These are phyloP conservation scores for Rosa persica DNA, from an alignment of 306 rosid genomes.

Conservation along the genomic window DNA sequence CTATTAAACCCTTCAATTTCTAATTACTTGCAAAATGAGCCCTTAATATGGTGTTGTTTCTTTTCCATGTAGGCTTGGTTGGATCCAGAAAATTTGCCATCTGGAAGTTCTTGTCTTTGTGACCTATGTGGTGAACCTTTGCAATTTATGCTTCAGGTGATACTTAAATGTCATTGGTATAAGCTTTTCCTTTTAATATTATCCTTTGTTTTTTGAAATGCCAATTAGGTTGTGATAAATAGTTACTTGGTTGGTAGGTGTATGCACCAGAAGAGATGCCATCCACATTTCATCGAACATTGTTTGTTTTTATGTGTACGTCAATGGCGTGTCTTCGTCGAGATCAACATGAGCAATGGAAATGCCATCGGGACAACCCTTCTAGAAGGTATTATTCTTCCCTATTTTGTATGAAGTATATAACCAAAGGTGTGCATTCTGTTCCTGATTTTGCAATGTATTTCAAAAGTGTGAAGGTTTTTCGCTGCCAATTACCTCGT, in stretches of 20 bases:
- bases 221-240: neutral
- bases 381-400: slow-evolving; percentile 56
- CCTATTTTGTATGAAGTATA: neutral
- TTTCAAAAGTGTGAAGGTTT: slow-evolving; percentile 76
- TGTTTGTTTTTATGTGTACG: slow-evolving; percentile 81
- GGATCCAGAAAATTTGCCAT: slow-evolving; percentile 74
- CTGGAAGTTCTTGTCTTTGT: slow-evolving; percentile 56
- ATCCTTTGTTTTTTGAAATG: neutral
- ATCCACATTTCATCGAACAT: slow-evolving; percentile 68
- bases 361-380: slow-evolving; percentile 47
- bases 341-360: slow-evolving; percentile 90
- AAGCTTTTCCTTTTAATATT: neutral
- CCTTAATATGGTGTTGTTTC: slow-evolving; percentile 6
- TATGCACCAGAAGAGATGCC: slow-evolving; percentile 74
- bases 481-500: slow-evolving; percentile 67
- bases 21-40: neutral
- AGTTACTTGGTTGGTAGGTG: slow-evolving; percentile 40
- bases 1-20: slow-evolving; percentile 8
- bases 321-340: slow-evolving; percentile 78
- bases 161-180: neutral
- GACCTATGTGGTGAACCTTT: slow-evolving; percentile 77
- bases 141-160: slow-evolving; percentile 81
- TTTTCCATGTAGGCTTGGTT: slow-evolving; percentile 74
- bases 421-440: neutral
- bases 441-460: slow-evolving; percentile 30